Percentiles rank a stretch among this genome's conserved stretches.
Evolutionary conservation across 2,329 filamentous ascomycete species (phyloP).

Genomic region (Aspergillus glaucus): DNA sequence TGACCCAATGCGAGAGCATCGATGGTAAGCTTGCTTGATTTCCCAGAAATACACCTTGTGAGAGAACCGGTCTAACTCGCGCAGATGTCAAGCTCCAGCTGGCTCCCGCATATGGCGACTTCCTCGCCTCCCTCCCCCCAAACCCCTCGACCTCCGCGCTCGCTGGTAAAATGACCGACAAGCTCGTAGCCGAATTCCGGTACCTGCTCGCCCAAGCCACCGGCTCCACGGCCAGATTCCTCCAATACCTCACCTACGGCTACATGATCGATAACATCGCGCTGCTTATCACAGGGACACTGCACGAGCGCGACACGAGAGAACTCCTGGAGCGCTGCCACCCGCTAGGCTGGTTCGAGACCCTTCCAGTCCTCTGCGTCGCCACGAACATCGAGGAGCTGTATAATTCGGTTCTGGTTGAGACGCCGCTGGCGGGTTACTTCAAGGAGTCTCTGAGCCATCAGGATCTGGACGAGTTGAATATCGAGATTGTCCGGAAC

Average conservation of each 20-base stretch:
- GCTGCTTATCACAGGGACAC: slow-evolving; percentile 91
- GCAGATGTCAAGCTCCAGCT: slow-evolving; percentile 96
- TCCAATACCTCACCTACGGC: slow-evolving; percentile 96
- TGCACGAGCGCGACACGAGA: slow-evolving; percentile 93
- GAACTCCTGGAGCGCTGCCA: slow-evolving; percentile 95
- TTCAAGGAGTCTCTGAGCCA: slow-evolving; percentile 96
- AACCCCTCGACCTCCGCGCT: slow-evolving; percentile 95
- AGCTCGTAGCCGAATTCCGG: slow-evolving; percentile 94
- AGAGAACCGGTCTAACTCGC: background rate
- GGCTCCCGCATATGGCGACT: slow-evolving; percentile 92
- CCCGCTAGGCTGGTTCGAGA: slow-evolving; percentile 97
- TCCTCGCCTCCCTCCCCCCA: slow-evolving; percentile 84
- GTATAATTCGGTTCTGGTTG: slow-evolving; percentile 95
- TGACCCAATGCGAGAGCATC: slow-evolving; percentile 96
- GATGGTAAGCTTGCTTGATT: slow-evolving; percentile 59
- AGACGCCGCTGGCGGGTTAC: slow-evolving; percentile 91
- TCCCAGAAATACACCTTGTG: background rate
- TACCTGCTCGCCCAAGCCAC: slow-evolving; percentile 93
- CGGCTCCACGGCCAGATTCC: slow-evolving; percentile 85
- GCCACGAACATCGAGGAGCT: slow-evolving; percentile 98
- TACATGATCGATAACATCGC: slow-evolving; percentile 99
- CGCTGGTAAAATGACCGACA: slow-evolving; percentile 92
- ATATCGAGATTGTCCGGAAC: slow-evolving; percentile 98
- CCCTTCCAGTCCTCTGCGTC: slow-evolving; percentile 94
- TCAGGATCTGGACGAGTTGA: slow-evolving; percentile 95